Evolutionary conservation across 108 stramenopile species (phyloP).

Genomic region (Schizochytrium sp.): DNA sequence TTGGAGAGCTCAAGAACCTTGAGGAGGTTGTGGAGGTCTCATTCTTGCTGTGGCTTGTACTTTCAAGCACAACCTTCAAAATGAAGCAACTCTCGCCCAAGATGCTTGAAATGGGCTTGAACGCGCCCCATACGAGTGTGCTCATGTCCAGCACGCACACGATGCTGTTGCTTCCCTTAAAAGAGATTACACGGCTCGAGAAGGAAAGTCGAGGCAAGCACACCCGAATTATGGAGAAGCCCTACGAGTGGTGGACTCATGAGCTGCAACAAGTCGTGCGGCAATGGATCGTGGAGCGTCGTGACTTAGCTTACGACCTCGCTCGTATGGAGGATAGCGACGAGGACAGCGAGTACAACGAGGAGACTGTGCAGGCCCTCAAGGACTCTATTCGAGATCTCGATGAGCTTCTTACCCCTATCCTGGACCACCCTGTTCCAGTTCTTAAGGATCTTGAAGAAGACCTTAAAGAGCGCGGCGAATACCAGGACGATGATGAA

Average conservation of each 20-base stretch:
- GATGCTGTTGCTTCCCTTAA: slow-evolving; percentile 26
- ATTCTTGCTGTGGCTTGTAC: slow-evolving; percentile 23
- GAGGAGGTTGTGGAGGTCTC: slow-evolving; percentile 50
- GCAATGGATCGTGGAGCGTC: background rate
- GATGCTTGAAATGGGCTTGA: slow-evolving; percentile 37
- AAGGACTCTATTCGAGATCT: background rate
- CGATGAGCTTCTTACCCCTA: slow-evolving; percentile 9
- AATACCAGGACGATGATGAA: slow-evolving; percentile 2
- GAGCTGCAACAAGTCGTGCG: slow-evolving; percentile 18
- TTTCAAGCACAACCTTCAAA: slow-evolving; percentile 44
- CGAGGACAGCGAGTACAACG: background rate
- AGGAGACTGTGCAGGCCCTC: background rate
- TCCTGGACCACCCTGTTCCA: slow-evolving; percentile 14
- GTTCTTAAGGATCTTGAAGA: slow-evolving; percentile 1
- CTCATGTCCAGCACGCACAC: slow-evolving; percentile 44
- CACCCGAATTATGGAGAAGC: background rate
- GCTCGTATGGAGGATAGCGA: slow-evolving; percentile 12
- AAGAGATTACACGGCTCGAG: background rate
- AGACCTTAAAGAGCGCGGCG: background rate
- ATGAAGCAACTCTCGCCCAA: slow-evolving; percentile 19
- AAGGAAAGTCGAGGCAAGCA: slow-evolving; percentile 31
- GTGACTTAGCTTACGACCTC: slow-evolving; percentile 40
- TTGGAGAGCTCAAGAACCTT: background rate
- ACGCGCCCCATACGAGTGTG: background rate
- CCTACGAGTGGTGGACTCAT: slow-evolving; percentile 56